Evolutionary conservation across 2,329 filamentous ascomycete genomes (phyloP).

Genomic region (Amylocarpus encephaloides): DNA sequence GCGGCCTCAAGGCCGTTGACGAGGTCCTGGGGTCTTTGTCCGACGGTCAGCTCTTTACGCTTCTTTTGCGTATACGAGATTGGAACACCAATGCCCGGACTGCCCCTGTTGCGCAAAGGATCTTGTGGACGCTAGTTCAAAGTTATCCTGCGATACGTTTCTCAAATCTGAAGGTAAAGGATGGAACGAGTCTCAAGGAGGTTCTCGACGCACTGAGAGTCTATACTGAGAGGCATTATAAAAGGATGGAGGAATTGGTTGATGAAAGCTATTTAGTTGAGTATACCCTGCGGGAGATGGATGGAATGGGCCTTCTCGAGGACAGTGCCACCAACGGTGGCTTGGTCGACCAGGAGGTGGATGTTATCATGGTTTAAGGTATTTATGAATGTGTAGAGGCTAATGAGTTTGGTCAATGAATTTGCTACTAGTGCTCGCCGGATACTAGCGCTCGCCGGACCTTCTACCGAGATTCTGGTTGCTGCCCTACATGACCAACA

Average conservation of each 20-base stretch:
- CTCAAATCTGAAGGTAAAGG: constrained; percentile 59
- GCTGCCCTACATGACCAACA: too few relatives aligned
- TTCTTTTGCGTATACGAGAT: constrained; percentile 77
- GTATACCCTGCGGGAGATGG: constrained; percentile 92
- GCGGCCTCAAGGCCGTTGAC: constrained; percentile 67
- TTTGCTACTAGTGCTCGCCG: too few relatives aligned
- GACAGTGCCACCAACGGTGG: neutral
- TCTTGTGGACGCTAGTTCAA: constrained; percentile 72
- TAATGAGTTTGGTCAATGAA: too few relatives aligned
- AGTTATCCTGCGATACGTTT: constrained; percentile 76
- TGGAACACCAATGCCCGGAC: constrained; percentile 97
- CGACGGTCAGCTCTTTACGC: constrained; percentile 77
- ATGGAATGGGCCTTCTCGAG: constrained; percentile 37
- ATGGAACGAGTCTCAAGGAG: constrained; percentile 67
- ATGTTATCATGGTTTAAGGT: too few relatives aligned
- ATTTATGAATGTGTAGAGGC: too few relatives aligned
- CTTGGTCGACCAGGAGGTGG: neutral
- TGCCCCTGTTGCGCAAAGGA: constrained; percentile 75
- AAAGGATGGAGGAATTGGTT: constrained; percentile 77
- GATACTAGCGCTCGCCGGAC: too few relatives aligned
- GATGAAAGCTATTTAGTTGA: constrained; percentile 94
- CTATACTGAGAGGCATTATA: constrained; percentile 92
- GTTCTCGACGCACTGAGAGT: constrained; percentile 79
- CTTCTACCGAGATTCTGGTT: too few relatives aligned
- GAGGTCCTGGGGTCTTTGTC: constrained; percentile 71